Conservation (phyloP, 2,329 filamentous ascomycete genomes). For the Botrytis tulipae region DNA sequence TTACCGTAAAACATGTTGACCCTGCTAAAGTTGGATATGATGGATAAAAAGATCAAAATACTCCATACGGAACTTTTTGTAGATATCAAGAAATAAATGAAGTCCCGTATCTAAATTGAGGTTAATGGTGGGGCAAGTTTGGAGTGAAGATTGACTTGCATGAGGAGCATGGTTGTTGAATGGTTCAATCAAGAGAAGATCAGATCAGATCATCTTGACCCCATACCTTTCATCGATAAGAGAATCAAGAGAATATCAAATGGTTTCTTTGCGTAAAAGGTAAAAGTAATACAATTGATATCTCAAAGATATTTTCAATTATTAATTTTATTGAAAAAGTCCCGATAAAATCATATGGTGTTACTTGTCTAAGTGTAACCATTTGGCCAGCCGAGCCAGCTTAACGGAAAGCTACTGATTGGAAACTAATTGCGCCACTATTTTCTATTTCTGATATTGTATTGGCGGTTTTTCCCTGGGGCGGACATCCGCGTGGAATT, state of each 20-base stretch:
- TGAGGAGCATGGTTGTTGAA: not conserved
- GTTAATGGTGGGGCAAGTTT: not conserved
- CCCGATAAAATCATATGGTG: not conserved
- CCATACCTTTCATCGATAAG: slow-evolving; percentile 11
- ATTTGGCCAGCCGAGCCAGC: slow-evolving; percentile 15
- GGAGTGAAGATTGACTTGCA: not conserved
- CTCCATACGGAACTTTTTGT: not conserved
- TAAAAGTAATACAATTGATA: not conserved
- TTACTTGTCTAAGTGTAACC: slow-evolving; percentile 6
- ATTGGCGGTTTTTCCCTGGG: slow-evolving; percentile 15
- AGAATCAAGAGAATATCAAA: not conserved
- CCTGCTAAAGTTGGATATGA: not conserved
- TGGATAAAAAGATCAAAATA: not conserved
- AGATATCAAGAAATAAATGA: not conserved
- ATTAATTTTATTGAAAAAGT: not conserved
- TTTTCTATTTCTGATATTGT: slow-evolving; percentile 8
- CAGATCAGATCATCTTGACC: slow-evolving; percentile 5
- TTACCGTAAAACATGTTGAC: slow-evolving; percentile 17
- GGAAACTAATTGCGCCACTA: not conserved
- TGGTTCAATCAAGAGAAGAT: not conserved
- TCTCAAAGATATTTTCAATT: not conserved
- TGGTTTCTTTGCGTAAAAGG: not conserved
- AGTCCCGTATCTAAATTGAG: not conserved
- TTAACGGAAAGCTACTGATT: slow-evolving; percentile 23
- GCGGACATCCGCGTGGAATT: slow-evolving; percentile 19